These are phyloP conservation scores for Tephrocybe rancida DNA, from an alignment of 768 basidiomycete species.

Conservation along the genomic window DNA sequence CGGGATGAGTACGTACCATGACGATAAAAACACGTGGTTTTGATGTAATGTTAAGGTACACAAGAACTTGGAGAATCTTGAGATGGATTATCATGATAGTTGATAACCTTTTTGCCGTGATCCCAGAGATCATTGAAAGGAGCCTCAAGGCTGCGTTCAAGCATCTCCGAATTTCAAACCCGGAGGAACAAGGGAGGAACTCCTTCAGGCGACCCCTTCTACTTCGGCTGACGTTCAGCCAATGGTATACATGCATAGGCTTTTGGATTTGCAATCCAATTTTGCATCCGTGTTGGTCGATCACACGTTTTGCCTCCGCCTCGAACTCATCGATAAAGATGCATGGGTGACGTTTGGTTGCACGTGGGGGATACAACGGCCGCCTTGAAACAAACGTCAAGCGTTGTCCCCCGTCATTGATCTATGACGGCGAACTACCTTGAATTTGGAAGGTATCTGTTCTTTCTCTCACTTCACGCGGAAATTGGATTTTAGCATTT, in stretches of 20 bases:
- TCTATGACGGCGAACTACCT: not conserved
- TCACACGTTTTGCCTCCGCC: constrained; percentile 12
- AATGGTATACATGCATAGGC: not conserved
- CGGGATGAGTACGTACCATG: constrained; percentile 45
- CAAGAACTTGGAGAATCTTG: constrained; percentile 14
- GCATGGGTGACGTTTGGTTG: not conserved
- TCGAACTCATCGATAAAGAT: constrained; percentile 7
- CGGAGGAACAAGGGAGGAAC: too few relatives aligned
- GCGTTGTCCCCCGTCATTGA: too few relatives aligned
- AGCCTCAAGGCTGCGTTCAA: not conserved
- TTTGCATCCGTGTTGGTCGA: constrained; percentile 15
- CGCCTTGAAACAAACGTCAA: not conserved
- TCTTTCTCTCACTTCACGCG: constrained; percentile 4
- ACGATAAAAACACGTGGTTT: constrained; percentile 12
- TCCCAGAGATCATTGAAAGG: not conserved
- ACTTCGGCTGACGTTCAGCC: too few relatives aligned
- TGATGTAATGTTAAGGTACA: constrained; percentile 14
- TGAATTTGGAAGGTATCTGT: not conserved
- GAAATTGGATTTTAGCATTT: constrained; percentile 22
- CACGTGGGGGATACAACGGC: constrained; percentile 1
- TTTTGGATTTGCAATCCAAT: not conserved
- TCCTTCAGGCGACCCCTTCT: too few relatives aligned
- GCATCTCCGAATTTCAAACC: too few relatives aligned
- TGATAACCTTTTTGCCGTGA: constrained; percentile 30
- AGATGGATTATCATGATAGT: constrained; percentile 38